Evolutionary conservation across 345 rosid genomes (phyloP).

Genomic region (Linum tenue): DNA sequence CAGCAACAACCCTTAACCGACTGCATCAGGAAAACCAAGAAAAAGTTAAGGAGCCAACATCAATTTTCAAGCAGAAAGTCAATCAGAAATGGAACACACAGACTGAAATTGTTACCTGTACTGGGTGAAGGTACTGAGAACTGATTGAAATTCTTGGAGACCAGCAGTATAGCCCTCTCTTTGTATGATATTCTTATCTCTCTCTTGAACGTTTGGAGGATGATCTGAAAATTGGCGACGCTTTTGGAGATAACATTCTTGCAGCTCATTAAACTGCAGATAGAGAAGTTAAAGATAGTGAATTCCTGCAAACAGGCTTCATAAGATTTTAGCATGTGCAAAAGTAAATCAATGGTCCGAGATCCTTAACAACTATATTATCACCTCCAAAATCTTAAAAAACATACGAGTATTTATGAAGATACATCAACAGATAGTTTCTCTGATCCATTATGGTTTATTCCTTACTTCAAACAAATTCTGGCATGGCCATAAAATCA

Average conservation of each 20-base stretch:
- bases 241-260: conserved; percentile 94
- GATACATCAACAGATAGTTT: background rate
- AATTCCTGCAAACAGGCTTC: background rate
- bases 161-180: conserved; percentile 81
- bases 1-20: conserved; percentile 92
- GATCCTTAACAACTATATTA: too few relatives aligned
- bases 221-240: conserved; percentile 67
- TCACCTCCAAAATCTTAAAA: too few relatives aligned
- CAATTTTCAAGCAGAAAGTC: background rate
- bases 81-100: background rate
- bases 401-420: too few relatives aligned
- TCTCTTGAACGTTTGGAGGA: conserved; percentile 43
- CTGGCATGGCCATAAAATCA: background rate
- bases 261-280: conserved; percentile 76
- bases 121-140: conserved; percentile 67
- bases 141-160: conserved; percentile 88
- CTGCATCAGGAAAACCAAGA: conserved; percentile 31
- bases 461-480: background rate
- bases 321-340: background rate
- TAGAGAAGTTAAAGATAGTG: background rate
- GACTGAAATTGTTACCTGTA: conserved; percentile 52
- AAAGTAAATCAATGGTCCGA: too few relatives aligned
- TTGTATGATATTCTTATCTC: conserved; percentile 50
- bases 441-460: background rate
- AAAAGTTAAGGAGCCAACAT: background rate